These are phyloP conservation scores for Plasmodium coatneyi DNA, from an alignment of 169 alveolate genomes.

Conservation along the genomic window DNA sequence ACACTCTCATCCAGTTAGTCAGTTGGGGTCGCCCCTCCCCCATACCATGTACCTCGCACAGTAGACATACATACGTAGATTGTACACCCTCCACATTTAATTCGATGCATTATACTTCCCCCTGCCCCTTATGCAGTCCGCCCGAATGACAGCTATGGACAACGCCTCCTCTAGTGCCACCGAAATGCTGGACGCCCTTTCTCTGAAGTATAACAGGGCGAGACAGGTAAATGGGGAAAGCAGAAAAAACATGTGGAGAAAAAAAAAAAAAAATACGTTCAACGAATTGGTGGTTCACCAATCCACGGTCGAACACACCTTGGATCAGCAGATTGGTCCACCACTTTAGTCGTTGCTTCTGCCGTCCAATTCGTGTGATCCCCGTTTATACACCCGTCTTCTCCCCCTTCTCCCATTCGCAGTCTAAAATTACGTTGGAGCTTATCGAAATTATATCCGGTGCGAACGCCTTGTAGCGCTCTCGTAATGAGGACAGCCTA, in stretches of 20 bases:
- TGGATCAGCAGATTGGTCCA: background rate
- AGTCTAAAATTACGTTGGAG: constrained; percentile 94
- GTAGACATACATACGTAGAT: background rate
- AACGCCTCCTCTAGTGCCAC: constrained; percentile 91
- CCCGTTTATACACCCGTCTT: background rate
- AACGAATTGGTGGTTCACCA: background rate
- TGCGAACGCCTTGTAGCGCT: constrained; percentile 90
- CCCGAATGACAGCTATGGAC: constrained; percentile 92
- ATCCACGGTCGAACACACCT: background rate
- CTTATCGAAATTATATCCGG: constrained; percentile 95
- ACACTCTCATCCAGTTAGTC: background rate
- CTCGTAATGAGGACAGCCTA: background rate
- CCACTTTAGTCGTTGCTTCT: background rate
- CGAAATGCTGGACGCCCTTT: constrained; percentile 86
- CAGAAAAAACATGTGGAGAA: background rate
- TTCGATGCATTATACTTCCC: background rate
- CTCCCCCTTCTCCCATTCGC: background rate
- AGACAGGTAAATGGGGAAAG: constrained; percentile 77
- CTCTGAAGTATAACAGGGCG: constrained; percentile 88
- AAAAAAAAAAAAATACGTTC: background rate
- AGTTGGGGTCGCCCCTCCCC: background rate
- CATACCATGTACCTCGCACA: background rate
- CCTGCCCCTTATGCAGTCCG: constrained; percentile 78
- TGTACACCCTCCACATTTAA: background rate
- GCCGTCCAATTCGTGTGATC: background rate